These are phyloP conservation scores for Suillus occidentalis DNA, from an alignment of 768 basidiomycete genomes.

Conservation along the genomic window DNA sequence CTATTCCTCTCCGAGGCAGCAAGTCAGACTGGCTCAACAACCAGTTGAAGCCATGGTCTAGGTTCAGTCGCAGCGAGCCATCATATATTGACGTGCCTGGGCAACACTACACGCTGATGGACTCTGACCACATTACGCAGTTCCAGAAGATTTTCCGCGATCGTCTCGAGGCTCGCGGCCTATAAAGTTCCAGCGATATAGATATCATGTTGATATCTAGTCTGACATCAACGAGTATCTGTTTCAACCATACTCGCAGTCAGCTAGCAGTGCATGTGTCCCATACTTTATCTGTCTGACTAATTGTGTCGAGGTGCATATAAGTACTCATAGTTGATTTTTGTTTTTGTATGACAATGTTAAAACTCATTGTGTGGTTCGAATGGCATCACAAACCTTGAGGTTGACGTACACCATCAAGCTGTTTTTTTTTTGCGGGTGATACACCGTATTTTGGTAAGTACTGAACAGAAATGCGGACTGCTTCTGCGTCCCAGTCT, in stretches of 20 bases:
- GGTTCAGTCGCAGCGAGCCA: slow-evolving; percentile 23
- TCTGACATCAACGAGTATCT: neutral
- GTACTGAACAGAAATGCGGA: neutral
- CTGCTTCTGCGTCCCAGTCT: neutral
- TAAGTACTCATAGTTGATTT: neutral
- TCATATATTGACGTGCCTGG: slow-evolving; percentile 27
- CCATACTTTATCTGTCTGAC: neutral
- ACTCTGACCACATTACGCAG: slow-evolving; percentile 29
- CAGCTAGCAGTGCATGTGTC: neutral
- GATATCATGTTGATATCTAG: neutral
- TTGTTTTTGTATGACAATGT: neutral
- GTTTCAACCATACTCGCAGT: neutral
- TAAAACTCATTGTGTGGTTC: neutral
- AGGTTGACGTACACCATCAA: neutral
- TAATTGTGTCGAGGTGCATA: neutral
- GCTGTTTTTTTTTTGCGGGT: neutral
- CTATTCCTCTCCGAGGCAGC: slow-evolving; percentile 26
- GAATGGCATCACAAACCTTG: neutral
- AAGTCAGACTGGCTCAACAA: slow-evolving; percentile 33
- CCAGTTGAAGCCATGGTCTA: slow-evolving; percentile 27
- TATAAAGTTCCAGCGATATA: slow-evolving; percentile 8
- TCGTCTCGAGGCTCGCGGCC: slow-evolving; percentile 27
- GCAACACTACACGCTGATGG: slow-evolving; percentile 32
- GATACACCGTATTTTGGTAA: too few species aligned
- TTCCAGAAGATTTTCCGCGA: slow-evolving; percentile 31